These are phyloP conservation scores for Eucalyptus curtisii DNA, from an alignment of 345 rosid species.

Conservation along the genomic window DNA sequence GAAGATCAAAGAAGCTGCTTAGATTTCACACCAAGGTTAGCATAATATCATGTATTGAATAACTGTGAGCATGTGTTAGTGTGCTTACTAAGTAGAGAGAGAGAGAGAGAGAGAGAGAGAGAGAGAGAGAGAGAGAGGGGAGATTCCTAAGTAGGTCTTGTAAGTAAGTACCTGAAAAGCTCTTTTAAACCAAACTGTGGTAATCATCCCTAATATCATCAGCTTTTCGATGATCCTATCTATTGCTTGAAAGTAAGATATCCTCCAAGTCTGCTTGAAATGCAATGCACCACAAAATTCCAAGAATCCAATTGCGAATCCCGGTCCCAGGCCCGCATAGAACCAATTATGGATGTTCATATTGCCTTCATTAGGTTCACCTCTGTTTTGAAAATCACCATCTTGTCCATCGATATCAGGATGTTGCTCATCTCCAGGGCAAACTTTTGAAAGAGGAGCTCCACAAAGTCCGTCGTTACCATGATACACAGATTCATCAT, in stretches of 20 bases:
- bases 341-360: background rate
- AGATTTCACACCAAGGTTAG: background rate
- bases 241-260: background rate
- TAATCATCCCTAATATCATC: background rate
- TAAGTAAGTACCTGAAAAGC: background rate
- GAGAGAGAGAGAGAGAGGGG: too few species aligned
- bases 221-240: background rate
- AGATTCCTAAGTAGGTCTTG: accelerated
- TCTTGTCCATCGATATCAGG: background rate
- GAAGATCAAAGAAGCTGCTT: background rate
- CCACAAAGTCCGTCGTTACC: too few species aligned
- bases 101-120: too few species aligned
- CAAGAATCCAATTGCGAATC: background rate
- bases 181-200: accelerated
- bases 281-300: background rate
- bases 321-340: background rate
- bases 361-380: background rate
- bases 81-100: too few species aligned
- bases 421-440: too few species aligned
- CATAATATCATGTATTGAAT: too few species aligned
- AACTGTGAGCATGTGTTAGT: too few species aligned
- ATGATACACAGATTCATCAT: too few species aligned
- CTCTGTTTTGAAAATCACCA: accelerated
- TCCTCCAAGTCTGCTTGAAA: background rate
- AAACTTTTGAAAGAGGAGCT: too few species aligned